A percentile compares a stretch with the other conserved stretches of the same genome.
These are phyloP conservation scores for Phytophthora fragariaefolia DNA, from an alignment of 352 stramenopile genomes.

Conservation along the genomic window DNA sequence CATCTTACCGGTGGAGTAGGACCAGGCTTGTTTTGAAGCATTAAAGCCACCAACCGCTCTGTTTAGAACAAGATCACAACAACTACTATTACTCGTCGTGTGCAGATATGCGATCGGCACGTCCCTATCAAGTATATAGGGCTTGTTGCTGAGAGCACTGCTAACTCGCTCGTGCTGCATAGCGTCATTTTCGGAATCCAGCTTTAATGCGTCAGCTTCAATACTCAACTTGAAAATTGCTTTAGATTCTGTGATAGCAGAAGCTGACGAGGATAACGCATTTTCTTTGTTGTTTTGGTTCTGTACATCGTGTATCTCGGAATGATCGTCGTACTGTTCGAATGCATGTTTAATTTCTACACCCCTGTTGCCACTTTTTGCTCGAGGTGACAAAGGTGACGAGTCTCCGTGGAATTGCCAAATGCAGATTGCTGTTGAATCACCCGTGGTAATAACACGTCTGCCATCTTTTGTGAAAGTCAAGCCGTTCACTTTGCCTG, in stretches of 20 bases:
- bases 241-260: conserved; percentile 36
- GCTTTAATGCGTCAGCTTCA: conserved; percentile 44
- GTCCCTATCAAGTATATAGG: neutral
- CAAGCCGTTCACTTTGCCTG: conserved; percentile 43
- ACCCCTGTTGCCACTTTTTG: conserved; percentile 3
- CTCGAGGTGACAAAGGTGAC: conserved; percentile 18
- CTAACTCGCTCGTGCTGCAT: conserved; percentile 1
- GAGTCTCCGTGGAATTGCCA: conserved; percentile 68
- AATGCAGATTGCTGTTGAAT: conserved; percentile 56
- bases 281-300: conserved; percentile 8
- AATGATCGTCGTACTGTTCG: neutral
- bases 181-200: conserved; percentile 7
- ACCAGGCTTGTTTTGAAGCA: conserved; percentile 38
- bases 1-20: conserved; percentile 39
- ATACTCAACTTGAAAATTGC: conserved; percentile 43
- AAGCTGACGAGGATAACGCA: conserved; percentile 22
- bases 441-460: conserved; percentile 47
- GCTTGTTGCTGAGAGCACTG: conserved; percentile 19
- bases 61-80: conserved; percentile 15
- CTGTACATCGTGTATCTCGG: neutral
- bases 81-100: neutral
- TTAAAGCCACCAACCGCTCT: conserved; percentile 24
- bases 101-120: conserved; percentile 2
- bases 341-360: neutral
- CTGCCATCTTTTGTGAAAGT: conserved; percentile 53